phyloP scores from a whole-genome alignment of 2,329 filamentous ascomycete species.

The Trichoderma sp. region DNA sequence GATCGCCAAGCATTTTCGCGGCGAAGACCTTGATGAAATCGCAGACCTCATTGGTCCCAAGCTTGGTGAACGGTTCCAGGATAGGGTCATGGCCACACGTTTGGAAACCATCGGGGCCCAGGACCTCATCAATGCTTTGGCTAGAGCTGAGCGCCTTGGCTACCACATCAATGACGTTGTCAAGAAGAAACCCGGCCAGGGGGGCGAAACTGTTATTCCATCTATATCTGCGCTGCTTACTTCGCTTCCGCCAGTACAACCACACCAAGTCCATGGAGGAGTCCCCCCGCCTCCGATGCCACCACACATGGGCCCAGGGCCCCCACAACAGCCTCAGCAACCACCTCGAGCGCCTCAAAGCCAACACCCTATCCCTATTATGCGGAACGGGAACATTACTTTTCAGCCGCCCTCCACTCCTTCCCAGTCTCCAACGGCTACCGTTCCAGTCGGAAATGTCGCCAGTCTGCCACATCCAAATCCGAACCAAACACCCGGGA shows the following conservation, averaged over 20 bases:
- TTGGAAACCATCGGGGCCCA: conserved; percentile 54
- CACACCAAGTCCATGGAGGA: neutral
- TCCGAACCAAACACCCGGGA: neutral
- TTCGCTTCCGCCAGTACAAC: conserved; percentile 12
- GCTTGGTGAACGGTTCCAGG: conserved; percentile 50
- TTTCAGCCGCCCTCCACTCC: neutral
- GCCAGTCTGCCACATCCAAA: neutral
- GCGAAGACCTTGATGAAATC: conserved; percentile 46
- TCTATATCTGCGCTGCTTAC: conserved; percentile 23
- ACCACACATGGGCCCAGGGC: conserved; percentile 1
- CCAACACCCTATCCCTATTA: neutral
- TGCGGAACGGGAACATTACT: neutral
- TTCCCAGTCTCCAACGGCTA: neutral
- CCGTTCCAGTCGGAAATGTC: neutral
- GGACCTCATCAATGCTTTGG: conserved; percentile 55
- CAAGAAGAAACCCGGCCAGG: conserved; percentile 31
- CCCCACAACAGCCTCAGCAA: neutral
- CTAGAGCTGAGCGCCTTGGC: conserved; percentile 55
- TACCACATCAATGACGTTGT: conserved; percentile 53
- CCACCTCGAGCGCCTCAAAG: neutral
- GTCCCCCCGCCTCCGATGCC: neutral
- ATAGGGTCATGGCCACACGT: conserved; percentile 50
- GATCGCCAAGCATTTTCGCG: conserved; percentile 41
- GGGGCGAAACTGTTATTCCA: conserved; percentile 40
- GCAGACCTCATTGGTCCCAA: conserved; percentile 44